Base-by-base conservation (phyloP, 257 asterid genomes). In the Perilla frutescens region DNA sequence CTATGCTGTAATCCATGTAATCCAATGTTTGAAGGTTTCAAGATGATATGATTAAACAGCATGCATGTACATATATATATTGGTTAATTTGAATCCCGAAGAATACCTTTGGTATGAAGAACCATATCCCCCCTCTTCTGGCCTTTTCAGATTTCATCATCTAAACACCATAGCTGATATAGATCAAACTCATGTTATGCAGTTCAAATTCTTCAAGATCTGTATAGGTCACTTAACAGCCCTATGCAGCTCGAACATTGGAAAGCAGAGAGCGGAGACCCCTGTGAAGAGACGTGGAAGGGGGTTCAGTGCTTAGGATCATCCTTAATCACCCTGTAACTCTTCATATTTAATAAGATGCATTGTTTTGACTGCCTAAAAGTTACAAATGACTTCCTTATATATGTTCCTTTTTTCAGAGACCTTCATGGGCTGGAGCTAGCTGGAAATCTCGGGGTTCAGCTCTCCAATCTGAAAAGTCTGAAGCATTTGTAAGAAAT, bases 191-290 rank as follows among this genome's bases (percentile, higher is more conserved):
- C 56, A 9, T 26, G 43, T 58, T 72, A 43, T 85, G 87, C 91
- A 93, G 98, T 75, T 49, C 85, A 84, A 83, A 93, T 90, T 44
- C 91, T 93, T 79, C 88, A 71, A 73, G 87, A 83, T 14, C 79
- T 93, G 76, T 93, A 87, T 80, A 68, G 65, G 73, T 81, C 93
- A 47, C 79, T 93, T 66, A 84, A 89, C 85, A 77, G 81, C 45
- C 90, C 97, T 14, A 26, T 79, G 20, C 89, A 85, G 81, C 87
- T 90, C 59, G 57, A 66, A 13, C 74, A 66, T 3, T 93, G 98
- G 98, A 84, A 74, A 75, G 32, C 76, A 20, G 90, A 80, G 56
- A 90, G 89, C 31, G 96, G 97, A 70, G 96, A 93, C 59, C 97
- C 98, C 7, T 93, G 98, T 66, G 86, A 53, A 31, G 97, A 93